A percentile compares a stretch with the other conserved stretches of the same genome.
These are phyloP conservation scores for Chamaecyparis obtusa DNA, from an alignment of 75 land plant genomes.

Conservation along the genomic window DNA sequence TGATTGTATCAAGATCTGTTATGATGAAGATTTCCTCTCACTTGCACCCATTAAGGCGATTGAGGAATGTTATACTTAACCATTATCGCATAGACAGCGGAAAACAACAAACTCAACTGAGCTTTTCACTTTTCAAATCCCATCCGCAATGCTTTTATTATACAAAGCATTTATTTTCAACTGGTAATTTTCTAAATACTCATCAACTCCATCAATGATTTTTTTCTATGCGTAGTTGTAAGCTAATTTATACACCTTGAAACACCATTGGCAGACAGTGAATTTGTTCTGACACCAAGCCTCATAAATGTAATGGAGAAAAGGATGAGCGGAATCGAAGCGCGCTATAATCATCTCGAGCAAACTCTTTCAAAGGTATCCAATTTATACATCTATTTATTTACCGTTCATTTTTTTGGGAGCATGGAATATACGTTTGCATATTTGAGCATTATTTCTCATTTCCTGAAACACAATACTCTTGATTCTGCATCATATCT, in stretches of 20 bases:
- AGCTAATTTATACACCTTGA: not conserved
- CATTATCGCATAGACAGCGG: not conserved
- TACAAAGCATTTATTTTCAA: not conserved
- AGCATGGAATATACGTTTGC: not conserved
- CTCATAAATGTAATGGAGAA: slow-evolving; percentile 9
- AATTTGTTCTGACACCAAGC: not conserved
- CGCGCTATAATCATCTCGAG: slow-evolving; percentile 4
- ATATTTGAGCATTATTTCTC: not conserved
- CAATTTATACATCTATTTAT: not conserved
- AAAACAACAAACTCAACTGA: not conserved
- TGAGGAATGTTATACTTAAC: not conserved
- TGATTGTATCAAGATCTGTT: not conserved
- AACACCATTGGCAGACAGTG: not conserved
- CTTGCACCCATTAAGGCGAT: not conserved
- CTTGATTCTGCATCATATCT: not conserved
- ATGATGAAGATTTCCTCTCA: not conserved
- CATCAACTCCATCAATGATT: not conserved
- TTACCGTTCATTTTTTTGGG: not conserved
- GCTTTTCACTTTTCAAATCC: not conserved
- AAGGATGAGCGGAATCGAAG: not conserved
- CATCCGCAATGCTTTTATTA: not conserved
- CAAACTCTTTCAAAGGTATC: slow-evolving; percentile 4
- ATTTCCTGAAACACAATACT: not conserved
- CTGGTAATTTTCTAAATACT: not conserved
- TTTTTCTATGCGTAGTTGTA: not conserved